Evolutionary conservation across 768 basidiomycete species (phyloP).

Genomic region (Amanita exitialis): DNA sequence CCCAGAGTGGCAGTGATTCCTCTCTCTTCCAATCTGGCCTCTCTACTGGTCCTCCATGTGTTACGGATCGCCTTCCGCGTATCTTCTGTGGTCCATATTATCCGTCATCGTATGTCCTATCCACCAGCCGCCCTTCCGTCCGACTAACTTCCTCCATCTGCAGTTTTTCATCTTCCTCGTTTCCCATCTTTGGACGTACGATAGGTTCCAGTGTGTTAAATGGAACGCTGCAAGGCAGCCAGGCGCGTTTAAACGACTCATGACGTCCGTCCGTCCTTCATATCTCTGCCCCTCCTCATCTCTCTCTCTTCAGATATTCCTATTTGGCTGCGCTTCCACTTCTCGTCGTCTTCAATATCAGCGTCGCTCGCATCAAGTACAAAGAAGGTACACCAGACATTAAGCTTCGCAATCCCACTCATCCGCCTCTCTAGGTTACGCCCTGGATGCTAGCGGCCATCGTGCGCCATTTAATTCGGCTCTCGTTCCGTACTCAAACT

Average conservation of each 20-base stretch:
- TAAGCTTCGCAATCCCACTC: neutral
- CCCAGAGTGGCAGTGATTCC: slow-evolving; percentile 9
- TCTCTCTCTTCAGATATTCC: slow-evolving; percentile 45
- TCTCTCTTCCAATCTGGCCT: too few relatives aligned
- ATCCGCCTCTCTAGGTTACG: neutral
- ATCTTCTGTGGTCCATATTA: slow-evolving; percentile 69
- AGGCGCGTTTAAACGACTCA: slow-evolving; percentile 80
- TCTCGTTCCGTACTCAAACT: neutral
- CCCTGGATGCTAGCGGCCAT: neutral
- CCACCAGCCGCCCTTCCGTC: slow-evolving; percentile 1
- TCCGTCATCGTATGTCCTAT: slow-evolving; percentile 46
- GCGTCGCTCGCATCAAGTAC: slow-evolving; percentile 59
- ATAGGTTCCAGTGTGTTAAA: slow-evolving; percentile 62
- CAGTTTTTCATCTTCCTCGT: slow-evolving; percentile 63
- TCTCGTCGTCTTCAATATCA: slow-evolving; percentile 52
- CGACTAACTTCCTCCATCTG: slow-evolving; percentile 1
- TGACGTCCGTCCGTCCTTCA: slow-evolving; percentile 51
- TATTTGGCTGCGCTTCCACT: slow-evolving; percentile 64
- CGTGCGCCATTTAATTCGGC: neutral
- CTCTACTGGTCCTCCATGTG: slow-evolving; percentile 57
- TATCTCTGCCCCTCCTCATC: slow-evolving; percentile 9
- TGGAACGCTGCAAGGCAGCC: slow-evolving; percentile 73
- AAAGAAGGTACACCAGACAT: slow-evolving; percentile 43
- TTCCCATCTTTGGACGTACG: slow-evolving; percentile 74
- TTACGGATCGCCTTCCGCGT: slow-evolving; percentile 64